A percentile compares a stretch with the other conserved stretches of the same genome.
phyloP scores from a whole-genome alignment of 805 yeast genomes.

The Candida golubevii region DNA sequence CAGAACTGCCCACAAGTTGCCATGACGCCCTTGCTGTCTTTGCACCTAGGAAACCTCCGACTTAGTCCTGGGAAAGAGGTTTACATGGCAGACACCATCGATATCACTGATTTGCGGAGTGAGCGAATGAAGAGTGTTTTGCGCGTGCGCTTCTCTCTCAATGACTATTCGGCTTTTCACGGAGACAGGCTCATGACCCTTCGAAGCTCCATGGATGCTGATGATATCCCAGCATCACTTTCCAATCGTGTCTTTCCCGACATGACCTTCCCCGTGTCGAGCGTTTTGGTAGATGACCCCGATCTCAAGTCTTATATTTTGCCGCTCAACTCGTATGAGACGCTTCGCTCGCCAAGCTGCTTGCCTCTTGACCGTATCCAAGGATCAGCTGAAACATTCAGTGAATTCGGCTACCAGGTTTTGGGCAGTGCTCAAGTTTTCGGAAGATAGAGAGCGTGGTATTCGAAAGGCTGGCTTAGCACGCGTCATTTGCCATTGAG shows the following conservation, averaged over 20 bases:
- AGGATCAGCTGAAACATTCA: conserved; percentile 1
- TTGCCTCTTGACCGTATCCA: not conserved
- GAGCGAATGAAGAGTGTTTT: conserved; percentile 5
- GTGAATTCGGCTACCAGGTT: conserved; percentile 11
- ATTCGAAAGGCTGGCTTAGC: no score
- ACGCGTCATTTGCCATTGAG: not conserved
- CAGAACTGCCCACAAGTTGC: conserved; percentile 3
- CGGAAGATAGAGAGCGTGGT: not conserved
- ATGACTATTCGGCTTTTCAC: not conserved
- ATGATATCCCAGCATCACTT: not conserved
- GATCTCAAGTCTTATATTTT: conserved; percentile 2
- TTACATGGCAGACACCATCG: conserved; percentile 6
- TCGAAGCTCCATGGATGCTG: not conserved
- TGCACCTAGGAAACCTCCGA: not conserved
- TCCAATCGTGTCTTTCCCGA: not conserved
- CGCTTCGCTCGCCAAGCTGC: conserved; percentile 3
- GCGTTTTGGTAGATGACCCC: conserved; percentile 6
- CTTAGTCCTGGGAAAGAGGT: conserved; percentile 8
- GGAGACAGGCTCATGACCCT: not conserved
- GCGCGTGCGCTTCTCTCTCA: conserved; percentile 5
- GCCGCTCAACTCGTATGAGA: conserved; percentile 3
- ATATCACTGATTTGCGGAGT: conserved; percentile 1
- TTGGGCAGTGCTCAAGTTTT: conserved; percentile 1
- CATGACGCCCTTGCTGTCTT: conserved; percentile 5
- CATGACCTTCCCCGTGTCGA: not conserved